Evolutionary conservation across 2,329 filamentous ascomycete species (phyloP), one percentile per base, ranked within the genome.

Genomic region (Calonectria leucothoes): DNA sequence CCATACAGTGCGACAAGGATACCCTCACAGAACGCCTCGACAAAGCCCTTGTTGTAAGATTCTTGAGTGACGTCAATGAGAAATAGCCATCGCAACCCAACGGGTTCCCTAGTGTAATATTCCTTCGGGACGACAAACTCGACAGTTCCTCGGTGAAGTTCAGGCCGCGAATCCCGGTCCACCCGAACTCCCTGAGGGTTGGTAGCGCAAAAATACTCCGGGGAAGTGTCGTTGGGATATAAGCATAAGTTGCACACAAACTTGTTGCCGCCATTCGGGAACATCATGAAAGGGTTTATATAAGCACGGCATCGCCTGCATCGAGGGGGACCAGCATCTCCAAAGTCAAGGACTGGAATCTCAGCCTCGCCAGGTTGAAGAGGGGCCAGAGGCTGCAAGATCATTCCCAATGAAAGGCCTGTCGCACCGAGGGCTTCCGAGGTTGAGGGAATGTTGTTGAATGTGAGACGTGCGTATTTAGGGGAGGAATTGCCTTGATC

Each of bases 251-350:
- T 99, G 87, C 97, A 99, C 66, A 98, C 95, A 83, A 98, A 97
- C 83, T 98, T 98, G 86, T 96, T 98, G 71, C 97, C 97, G 45
- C 96, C 96, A 20, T 94, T 93, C 72, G 94, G 91, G 89, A 99
- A 99, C 82, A 96, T 94, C 97, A 99, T 98, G 83, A 99, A 99
- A 2, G 97, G 97, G 82, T 99, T 99, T 86, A 99, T 97, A 85
- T 99, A 99, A 17, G 96, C 94, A 82, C 97, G 91, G 87, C 97
- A 99, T 86, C 97, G 91, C 80, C 95, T 92, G 85, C 97, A 99
- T 83, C 97, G 91, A 27, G 97, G 97, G 49, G 97, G 97, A 0
- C 97, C 97, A 48, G 87, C 87, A 51, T 98, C 95, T 63, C 97
- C 97, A 88, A 98, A 99, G 85, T 99, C 97, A 29, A 99, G 89